Evolutionary conservation across 768 basidiomycete species (phyloP), one percentile per base, ranked within the genome.

Genomic region (Lepiota brunneoincarnata): DNA sequence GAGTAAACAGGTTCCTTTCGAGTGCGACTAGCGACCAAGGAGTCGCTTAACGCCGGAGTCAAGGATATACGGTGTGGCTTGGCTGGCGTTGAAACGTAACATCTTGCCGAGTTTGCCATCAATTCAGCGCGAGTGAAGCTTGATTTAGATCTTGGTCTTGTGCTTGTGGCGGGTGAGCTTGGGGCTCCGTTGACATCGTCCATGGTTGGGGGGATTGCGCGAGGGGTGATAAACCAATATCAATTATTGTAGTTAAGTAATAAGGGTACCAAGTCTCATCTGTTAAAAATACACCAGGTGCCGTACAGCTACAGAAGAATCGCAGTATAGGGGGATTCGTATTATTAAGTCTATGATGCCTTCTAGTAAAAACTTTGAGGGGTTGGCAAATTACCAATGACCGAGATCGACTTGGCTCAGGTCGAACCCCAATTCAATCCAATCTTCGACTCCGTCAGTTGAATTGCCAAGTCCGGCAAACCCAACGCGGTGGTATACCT

Each of bases 371-470:
- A 14, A n/a, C 26, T 34, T 28, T 17, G n/a, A 24, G 11, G 3
- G 9, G 24, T 12, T 10, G 20, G 11, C 20, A 11, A 10, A 6
- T 74, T 69, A 90, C 88, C 89, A 91, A 61, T 87, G 83, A 1
- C 88, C 89, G 18, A 86, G 72, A 2, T 69, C 57, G 17, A 84
- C 77, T 31, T 55, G 49, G 11, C 57, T 49, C 20, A 65, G 71
- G 56, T 82, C 75, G 52, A 87, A 89, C 11, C 87, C 87, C 44
- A 85, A 65, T 56, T 89, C 88, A 7, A 83, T 56, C 84, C 84
- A 89, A 12, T 55, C 63, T 34, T 73, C 69, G 21, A 69, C 66
- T n/a, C 74, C 76, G 15, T 77, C 73, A 2, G 55, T 64, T 31
- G 59, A 60, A 11, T 60, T 57, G 12, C 58, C 66, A n/a, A 87